phyloP scores from a whole-genome alignment of 257 asterid genomes.

The Catharanthus roseus region DNA sequence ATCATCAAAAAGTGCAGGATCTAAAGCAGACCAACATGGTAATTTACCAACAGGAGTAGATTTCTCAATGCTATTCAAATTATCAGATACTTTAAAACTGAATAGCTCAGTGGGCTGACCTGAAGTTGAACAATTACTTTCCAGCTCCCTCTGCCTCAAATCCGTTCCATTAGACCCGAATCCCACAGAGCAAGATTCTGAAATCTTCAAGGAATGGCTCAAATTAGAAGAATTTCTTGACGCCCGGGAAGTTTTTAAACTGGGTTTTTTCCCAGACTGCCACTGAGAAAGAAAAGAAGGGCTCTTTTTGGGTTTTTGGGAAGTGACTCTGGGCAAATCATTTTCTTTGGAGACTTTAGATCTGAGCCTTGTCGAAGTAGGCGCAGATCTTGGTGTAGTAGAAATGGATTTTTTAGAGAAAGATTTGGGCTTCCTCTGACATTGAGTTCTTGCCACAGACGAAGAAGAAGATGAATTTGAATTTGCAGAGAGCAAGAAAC shows the following conservation, averaged over 20 bases:
- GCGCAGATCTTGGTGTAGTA: constrained; percentile 20
- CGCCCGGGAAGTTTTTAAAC: constrained; percentile 21
- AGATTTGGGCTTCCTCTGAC: constrained; percentile 19
- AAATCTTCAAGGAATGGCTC: constrained; percentile 18
- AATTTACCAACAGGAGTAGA: constrained; percentile 41
- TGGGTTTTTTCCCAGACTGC: constrained; percentile 26
- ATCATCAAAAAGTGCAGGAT: constrained; percentile 21
- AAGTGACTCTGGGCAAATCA: constrained; percentile 26
- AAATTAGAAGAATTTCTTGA: constrained; percentile 28
- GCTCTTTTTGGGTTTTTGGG: constrained; percentile 27
- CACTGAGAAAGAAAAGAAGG: constrained; percentile 15
- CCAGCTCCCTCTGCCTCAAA: constrained; percentile 20
- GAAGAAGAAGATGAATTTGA: constrained; percentile 9
- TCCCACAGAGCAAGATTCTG: constrained; percentile 24
- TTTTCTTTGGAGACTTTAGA: constrained; percentile 33
- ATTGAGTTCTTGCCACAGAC: constrained; percentile 12
- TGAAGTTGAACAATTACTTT: constrained; percentile 15
- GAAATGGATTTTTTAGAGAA: constrained; percentile 12
- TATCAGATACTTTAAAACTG: constrained; percentile 14
- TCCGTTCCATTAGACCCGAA: constrained; percentile 9
- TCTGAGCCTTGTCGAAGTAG: constrained; percentile 25
- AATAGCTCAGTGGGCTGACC: constrained; percentile 31
- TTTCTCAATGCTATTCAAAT: constrained; percentile 21
- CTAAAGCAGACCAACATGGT: constrained; percentile 18
- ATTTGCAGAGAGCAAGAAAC: constrained; percentile 20